Percentiles rank a stretch among this genome's conserved stretches.
These are phyloP conservation scores for Alternaria triticina DNA, from an alignment of 2,329 filamentous ascomycete species.

Conservation along the genomic window DNA sequence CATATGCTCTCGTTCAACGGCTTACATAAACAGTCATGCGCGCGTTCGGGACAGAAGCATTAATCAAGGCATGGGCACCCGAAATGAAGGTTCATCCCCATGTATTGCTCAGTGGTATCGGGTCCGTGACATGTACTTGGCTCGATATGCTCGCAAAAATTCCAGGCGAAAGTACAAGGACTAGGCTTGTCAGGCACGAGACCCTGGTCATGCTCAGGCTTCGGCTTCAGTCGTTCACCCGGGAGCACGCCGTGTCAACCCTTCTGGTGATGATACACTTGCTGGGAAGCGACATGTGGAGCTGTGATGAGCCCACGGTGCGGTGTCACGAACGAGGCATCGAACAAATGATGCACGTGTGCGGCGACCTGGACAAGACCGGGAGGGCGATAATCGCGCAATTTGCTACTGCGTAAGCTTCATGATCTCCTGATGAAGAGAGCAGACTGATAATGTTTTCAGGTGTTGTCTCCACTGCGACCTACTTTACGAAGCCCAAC, in stretches of 20 bases:
- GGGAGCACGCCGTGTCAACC: conserved; percentile 29
- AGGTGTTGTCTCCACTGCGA: conserved; percentile 35
- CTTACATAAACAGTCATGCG: conserved; percentile 24
- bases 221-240: not conserved
- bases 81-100: conserved; percentile 33
- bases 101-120: conserved; percentile 31
- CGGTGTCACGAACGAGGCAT: conserved; percentile 34
- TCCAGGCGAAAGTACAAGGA: conserved; percentile 34
- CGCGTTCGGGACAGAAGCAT: conserved; percentile 28
- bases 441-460: conserved; percentile 2
- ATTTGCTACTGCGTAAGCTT: conserved; percentile 31
- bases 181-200: conserved; percentile 34
- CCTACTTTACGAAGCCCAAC: conserved; percentile 36
- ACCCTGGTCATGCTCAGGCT: conserved; percentile 37
- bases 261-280: conserved; percentile 40
- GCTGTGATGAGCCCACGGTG: conserved; percentile 35
- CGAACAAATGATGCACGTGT: conserved; percentile 26
- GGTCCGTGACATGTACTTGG: conserved; percentile 33
- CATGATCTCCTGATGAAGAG: not conserved
- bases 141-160: conserved; percentile 34
- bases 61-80: conserved; percentile 35
- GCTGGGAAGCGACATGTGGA: conserved; percentile 40
- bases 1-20: too few species aligned
- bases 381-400: conserved; percentile 24
- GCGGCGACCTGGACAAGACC: conserved; percentile 29